These are phyloP conservation scores for Tilletia caries DNA, from an alignment of 1,284 basidiomycete genomes.

Conservation along the genomic window DNA sequence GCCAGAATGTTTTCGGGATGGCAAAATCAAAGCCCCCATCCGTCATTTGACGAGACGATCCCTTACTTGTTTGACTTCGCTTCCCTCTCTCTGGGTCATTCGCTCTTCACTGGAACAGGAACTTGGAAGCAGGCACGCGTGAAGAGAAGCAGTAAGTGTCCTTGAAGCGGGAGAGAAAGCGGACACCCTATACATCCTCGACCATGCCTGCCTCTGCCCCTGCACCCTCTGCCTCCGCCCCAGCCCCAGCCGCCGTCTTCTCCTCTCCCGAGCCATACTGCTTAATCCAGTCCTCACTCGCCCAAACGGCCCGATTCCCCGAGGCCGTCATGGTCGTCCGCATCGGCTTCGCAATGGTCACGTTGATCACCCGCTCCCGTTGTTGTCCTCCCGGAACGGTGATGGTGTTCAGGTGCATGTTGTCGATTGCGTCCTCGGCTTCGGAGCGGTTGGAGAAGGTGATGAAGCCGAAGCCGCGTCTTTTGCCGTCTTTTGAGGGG, in stretches of 20 bases:
- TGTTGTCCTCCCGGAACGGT: conserved; percentile 9
- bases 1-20: too few relatives aligned
- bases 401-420: conserved; percentile 32
- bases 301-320: conserved; percentile 29
- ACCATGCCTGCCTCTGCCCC: background rate
- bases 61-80: too few relatives aligned
- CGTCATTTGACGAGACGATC: too few relatives aligned
- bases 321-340: conserved; percentile 16
- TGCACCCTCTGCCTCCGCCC: background rate
- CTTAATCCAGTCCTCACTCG: conserved; percentile 28
- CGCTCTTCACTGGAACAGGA: too few relatives aligned
- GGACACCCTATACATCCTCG: too few relatives aligned
- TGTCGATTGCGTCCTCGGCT: conserved; percentile 33
- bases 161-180: too few relatives aligned
- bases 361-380: conserved; percentile 20
- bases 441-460: conserved; percentile 23
- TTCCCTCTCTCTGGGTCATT: too few relatives aligned
- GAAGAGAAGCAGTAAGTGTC: too few relatives aligned
- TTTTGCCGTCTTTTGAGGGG: background rate
- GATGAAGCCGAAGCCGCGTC: conserved; percentile 32
- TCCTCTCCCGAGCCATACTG: conserved; percentile 16
- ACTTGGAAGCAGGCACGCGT: too few relatives aligned
- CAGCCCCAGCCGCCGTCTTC: background rate
- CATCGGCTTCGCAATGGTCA: conserved; percentile 28
- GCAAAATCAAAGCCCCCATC: too few relatives aligned